phyloP scores from a whole-genome alignment of 129 eudicot species.

The Gnaphalium uliginosum region DNA sequence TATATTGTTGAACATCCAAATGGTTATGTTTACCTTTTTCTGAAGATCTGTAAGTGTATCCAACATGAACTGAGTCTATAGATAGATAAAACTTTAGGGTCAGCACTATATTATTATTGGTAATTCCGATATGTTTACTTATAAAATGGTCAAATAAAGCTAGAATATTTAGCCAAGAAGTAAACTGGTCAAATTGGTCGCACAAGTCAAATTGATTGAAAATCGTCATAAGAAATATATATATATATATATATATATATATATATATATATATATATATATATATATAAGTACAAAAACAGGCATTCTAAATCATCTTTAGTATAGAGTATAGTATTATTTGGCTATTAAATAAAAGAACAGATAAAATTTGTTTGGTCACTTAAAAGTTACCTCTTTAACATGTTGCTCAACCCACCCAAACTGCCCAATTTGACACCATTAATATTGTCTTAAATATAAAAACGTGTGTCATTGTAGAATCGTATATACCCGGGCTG shows the following conservation, averaged over 20 bases:
- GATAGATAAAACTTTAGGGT: neutral
- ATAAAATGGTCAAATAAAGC: too few relatives aligned
- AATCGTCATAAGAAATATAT: neutral
- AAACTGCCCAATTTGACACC: neutral
- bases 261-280: neutral
- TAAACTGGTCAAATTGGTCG: neutral
- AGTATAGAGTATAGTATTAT: neutral
- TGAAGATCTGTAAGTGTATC: slow-evolving; percentile 85
- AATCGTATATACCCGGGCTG: slow-evolving; percentile 55
- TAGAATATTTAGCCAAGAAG: neutral
- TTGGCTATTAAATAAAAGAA: neutral
- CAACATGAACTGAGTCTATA: slow-evolving; percentile 86
- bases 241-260: neutral
- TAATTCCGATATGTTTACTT: neutral
- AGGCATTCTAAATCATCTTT: neutral
- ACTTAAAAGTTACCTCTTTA: neutral
- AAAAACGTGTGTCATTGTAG: neutral
- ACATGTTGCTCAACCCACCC: neutral
- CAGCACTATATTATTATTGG: neutral
- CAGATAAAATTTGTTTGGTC: neutral
- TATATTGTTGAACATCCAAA: neutral
- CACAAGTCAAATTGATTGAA: neutral
- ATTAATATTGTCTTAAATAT: neutral
- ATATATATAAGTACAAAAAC: too few relatives aligned
- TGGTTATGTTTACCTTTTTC: slow-evolving; percentile 51